These are phyloP conservation scores for Penicillium angulare DNA, from an alignment of 495 filamentous ascomycete species.

Conservation along the genomic window DNA sequence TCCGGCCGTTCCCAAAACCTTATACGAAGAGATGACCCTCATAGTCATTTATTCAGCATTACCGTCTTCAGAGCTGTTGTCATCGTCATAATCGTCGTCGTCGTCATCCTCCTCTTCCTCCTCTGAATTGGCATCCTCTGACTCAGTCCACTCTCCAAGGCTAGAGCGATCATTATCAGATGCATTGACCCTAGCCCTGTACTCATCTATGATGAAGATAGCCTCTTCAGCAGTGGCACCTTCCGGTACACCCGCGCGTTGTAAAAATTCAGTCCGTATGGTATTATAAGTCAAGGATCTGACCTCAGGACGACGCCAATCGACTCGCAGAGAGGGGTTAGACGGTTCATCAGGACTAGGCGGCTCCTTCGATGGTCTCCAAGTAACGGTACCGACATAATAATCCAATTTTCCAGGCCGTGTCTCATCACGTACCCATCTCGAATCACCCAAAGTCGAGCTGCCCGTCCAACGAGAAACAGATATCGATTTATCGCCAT, in stretches of 20 bases:
- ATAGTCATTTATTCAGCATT: neutral
- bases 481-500: neutral
- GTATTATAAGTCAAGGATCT: neutral
- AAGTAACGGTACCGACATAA: slow-evolving; percentile 24
- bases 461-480: slow-evolving; percentile 11
- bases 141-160: neutral
- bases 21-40: no score
- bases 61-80: neutral
- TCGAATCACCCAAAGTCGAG: slow-evolving; percentile 11
- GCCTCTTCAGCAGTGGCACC: neutral
- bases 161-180: no score
- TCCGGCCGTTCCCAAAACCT: no score
- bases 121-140: neutral
- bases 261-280: neutral
- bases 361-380: slow-evolving; percentile 12
- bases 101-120: neutral
- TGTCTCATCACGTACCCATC: slow-evolving; percentile 30
- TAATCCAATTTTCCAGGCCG: slow-evolving; percentile 26
- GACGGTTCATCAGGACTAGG: neutral
- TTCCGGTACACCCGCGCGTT: neutral
- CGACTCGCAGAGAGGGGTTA: neutral
- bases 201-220: no score
- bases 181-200: no score
- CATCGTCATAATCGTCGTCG: neutral
- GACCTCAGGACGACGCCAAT: neutral